Conservation (phyloP, 83 land plant genomes). For the Thuja plicata region DNA sequence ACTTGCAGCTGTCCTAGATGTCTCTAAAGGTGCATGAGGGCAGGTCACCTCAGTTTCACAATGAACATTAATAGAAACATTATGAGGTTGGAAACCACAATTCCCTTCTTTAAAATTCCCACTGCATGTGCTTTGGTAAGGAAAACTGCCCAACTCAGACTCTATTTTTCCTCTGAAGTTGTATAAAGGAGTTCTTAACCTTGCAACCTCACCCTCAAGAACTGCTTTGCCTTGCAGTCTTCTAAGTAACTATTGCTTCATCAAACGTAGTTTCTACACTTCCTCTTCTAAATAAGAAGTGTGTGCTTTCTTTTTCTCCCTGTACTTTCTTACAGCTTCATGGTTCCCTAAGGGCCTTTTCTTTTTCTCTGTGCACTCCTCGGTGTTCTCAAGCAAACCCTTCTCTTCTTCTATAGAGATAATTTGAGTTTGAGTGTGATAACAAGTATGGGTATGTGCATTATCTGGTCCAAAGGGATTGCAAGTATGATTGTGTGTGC, state of each 20-base stretch:
- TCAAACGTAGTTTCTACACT: conserved; percentile 46
- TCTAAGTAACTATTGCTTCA: conserved; percentile 71
- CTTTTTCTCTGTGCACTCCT: conserved; percentile 11
- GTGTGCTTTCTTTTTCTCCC: conserved; percentile 93
- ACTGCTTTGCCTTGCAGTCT: conserved; percentile 58
- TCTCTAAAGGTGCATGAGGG: not conserved
- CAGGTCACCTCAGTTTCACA: not conserved
- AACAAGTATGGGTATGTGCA: conserved; percentile 56
- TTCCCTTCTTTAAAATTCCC: not conserved
- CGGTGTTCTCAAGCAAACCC: conserved; percentile 6
- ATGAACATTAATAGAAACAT: not conserved
- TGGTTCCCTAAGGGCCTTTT: conserved; percentile 69
- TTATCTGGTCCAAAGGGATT: conserved; percentile 72
- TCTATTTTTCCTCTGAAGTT: conserved; percentile 72
- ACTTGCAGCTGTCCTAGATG: not conserved
- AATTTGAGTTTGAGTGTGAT: conserved; percentile 81
- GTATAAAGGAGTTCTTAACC: conserved; percentile 49
- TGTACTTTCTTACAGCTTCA: conserved; percentile 86
- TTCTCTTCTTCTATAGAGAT: conserved; percentile 39
- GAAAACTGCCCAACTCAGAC: conserved; percentile 61
- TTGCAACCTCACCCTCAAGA: conserved; percentile 61
- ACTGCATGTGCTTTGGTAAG: conserved; percentile 39
- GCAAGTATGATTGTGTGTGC: conserved; percentile 87
- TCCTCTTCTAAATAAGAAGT: conserved; percentile 80
- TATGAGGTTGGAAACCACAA: not conserved